Evolutionary conservation across 2,329 filamentous ascomycete species (phyloP).

Genomic region (Microsporum canis): DNA sequence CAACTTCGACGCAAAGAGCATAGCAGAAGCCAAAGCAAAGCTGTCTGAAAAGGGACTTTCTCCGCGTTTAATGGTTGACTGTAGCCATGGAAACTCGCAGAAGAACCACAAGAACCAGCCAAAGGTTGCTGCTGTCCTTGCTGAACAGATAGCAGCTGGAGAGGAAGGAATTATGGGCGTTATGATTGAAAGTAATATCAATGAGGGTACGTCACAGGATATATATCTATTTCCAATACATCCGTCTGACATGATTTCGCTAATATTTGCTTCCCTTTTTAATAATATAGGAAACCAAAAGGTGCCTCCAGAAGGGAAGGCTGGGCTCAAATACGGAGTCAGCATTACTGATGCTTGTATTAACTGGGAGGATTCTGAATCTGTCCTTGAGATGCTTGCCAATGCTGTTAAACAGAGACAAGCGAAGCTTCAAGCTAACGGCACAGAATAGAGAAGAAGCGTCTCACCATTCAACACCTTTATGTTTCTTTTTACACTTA

Average conservation of each 20-base stretch:
- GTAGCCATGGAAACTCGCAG: conserved; percentile 94
- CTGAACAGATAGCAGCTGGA: conserved; percentile 74
- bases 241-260: background rate
- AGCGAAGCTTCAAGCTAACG: conserved; percentile 18
- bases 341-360: conserved; percentile 97
- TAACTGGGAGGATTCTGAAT: conserved; percentile 79
- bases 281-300: conserved; percentile 52
- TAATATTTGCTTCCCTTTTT: background rate
- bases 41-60: conserved; percentile 72
- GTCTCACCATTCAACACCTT: too few species aligned
- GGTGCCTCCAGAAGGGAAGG: conserved; percentile 69
- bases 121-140: conserved; percentile 70
- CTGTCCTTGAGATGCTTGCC: conserved; percentile 65
- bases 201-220: conserved; percentile 48
- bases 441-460: background rate
- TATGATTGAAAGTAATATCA: conserved; percentile 98
- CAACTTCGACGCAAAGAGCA: conserved; percentile 81
- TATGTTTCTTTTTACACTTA: background rate
- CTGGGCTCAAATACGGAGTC: conserved; percentile 72
- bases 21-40: conserved; percentile 66
- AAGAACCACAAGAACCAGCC: conserved; percentile 98
- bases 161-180: conserved; percentile 86
- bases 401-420: conserved; percentile 66
- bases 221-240: too few species aligned
- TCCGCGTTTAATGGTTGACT: conserved; percentile 93